phyloP scores from a whole-genome alignment of 2,329 filamentous ascomycete genomes.

The Stachybotrys chartarum region DNA sequence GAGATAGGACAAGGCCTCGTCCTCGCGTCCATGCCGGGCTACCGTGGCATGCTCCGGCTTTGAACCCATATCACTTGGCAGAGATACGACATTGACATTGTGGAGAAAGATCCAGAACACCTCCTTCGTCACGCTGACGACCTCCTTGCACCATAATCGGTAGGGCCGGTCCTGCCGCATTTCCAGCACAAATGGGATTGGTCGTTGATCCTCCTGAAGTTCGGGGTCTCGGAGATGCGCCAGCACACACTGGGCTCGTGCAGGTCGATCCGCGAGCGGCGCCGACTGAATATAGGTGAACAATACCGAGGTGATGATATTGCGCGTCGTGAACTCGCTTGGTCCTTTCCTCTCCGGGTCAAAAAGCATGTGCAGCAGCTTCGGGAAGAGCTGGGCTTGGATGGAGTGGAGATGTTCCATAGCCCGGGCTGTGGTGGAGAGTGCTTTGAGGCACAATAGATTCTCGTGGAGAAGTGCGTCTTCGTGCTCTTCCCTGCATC shows the following conservation, averaged over 20 bases:
- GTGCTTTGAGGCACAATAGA: slow-evolving; percentile 84
- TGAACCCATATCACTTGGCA: slow-evolving; percentile 39
- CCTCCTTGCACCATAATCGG: slow-evolving; percentile 88
- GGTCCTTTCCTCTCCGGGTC: slow-evolving; percentile 98
- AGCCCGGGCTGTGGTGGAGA: slow-evolving; percentile 85
- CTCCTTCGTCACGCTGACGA: slow-evolving; percentile 88
- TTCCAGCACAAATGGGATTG: slow-evolving; percentile 78
- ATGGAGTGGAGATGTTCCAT: slow-evolving; percentile 75
- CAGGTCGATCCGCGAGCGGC: slow-evolving; percentile 50
- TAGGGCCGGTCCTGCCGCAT: slow-evolving; percentile 87
- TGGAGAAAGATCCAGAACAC: slow-evolving; percentile 99
- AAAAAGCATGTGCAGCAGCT: slow-evolving; percentile 81
- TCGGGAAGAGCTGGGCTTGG: slow-evolving; percentile 75
- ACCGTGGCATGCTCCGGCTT: slow-evolving; percentile 12
- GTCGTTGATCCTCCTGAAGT: slow-evolving; percentile 66
- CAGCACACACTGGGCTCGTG: slow-evolving; percentile 67
- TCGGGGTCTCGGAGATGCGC: slow-evolving; percentile 73
- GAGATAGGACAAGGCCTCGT: slow-evolving; percentile 53
- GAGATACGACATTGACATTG: slow-evolving; percentile 77
- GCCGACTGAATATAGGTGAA: slow-evolving; percentile 80
- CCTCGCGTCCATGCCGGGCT: slow-evolving; percentile 23
- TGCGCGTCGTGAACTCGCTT: slow-evolving; percentile 89
- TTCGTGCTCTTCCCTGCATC: slow-evolving; percentile 80
- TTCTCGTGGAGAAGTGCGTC: slow-evolving; percentile 88
- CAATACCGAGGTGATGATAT: slow-evolving; percentile 80